Evolutionary conservation across 768 basidiomycete species (phyloP).

Genomic region (Psilocybe sp.): DNA sequence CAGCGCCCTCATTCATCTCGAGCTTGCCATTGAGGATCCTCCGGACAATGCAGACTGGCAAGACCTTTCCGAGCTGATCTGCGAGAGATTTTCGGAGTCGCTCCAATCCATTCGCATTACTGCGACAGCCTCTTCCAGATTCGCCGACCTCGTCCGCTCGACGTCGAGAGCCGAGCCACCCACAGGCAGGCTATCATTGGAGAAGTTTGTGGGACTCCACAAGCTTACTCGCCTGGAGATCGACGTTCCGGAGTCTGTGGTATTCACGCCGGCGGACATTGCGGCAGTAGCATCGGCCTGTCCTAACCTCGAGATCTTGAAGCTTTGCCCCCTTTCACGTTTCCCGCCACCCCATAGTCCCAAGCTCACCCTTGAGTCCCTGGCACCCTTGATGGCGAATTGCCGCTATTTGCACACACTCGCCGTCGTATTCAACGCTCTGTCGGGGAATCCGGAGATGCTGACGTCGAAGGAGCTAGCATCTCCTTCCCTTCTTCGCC

Average conservation of each 20-base stretch:
- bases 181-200: conserved; percentile 58
- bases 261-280: conserved; percentile 63
- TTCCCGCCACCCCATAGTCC: conserved; percentile 55
- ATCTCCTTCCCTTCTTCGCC: conserved; percentile 63
- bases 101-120: conserved; percentile 60
- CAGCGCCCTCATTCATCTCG: conserved; percentile 62
- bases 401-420: conserved; percentile 67
- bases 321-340: conserved; percentile 65
- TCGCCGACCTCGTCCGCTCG: conserved; percentile 77
- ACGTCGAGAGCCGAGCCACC: conserved; percentile 65
- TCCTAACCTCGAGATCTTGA: conserved; percentile 67
- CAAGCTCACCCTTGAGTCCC: conserved; percentile 59
- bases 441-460: conserved; percentile 39
- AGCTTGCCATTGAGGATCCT: conserved; percentile 78
- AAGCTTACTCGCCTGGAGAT: conserved; percentile 63
- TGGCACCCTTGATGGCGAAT: conserved; percentile 52
- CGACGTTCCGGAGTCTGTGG: conserved; percentile 74
- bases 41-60: conserved; percentile 75
- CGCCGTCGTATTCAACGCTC: conserved; percentile 62
- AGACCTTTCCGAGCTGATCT: conserved; percentile 61
- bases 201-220: conserved; percentile 52
- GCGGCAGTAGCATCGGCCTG: conserved; percentile 55
- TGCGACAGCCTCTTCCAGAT: conserved; percentile 71
- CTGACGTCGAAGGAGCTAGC: conserved; percentile 47
- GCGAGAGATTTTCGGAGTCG: conserved; percentile 57